Evolutionary conservation across 495 filamentous ascomycete genomes (phyloP).

Genomic region (Ascobolus immersus): DNA sequence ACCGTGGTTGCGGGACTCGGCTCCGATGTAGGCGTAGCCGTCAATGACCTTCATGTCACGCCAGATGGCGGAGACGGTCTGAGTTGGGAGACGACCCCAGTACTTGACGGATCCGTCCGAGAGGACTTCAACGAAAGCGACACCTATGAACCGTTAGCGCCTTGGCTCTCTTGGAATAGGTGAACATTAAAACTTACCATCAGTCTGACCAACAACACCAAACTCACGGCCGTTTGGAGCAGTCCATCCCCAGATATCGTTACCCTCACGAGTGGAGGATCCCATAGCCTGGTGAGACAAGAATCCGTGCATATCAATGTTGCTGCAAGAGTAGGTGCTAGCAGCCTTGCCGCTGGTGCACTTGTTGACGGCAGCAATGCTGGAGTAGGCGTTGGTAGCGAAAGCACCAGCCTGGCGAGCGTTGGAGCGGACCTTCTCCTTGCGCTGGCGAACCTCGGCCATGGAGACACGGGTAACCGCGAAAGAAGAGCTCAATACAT

Average conservation of each 20-base stretch:
- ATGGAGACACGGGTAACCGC: neutral
- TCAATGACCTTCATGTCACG: conserved; percentile 21
- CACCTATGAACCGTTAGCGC: conserved; percentile 10
- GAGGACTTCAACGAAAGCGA: conserved; percentile 28
- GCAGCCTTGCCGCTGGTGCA: neutral
- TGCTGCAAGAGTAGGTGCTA: neutral
- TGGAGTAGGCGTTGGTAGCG: neutral
- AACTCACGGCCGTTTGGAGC: conserved; percentile 26
- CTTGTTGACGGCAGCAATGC: neutral
- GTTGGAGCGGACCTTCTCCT: neutral
- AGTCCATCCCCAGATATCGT: conserved; percentile 25
- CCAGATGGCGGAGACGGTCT: conserved; percentile 19
- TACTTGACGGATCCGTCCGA: conserved; percentile 25
- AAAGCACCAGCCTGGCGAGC: neutral
- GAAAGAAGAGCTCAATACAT: neutral
- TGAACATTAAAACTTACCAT: conserved; percentile 16
- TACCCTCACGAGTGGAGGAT: neutral
- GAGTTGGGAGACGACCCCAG: conserved; percentile 26
- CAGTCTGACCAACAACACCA: conserved; percentile 26
- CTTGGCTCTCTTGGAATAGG: too few species aligned
- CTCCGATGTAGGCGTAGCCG: conserved; percentile 23
- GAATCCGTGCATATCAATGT: conserved; percentile 1
- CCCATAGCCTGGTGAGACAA: neutral
- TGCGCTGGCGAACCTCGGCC: neutral
- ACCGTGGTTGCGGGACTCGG: conserved; percentile 21